Evolutionary conservation across 129 eudicot species (phyloP).

Genomic region (Lactuca sativa): DNA sequence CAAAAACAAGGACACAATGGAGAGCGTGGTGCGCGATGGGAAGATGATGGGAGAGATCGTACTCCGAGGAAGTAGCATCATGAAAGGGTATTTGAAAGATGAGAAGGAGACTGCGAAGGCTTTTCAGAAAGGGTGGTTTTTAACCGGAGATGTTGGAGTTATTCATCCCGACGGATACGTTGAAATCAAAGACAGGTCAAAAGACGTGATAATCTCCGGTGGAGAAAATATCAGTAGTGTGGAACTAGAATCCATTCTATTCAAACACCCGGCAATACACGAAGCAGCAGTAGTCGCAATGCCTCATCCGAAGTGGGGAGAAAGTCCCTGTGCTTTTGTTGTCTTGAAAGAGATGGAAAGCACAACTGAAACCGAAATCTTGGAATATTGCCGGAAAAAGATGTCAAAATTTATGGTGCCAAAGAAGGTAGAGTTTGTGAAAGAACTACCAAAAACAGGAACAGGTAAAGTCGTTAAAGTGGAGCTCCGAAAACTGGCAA

Average conservation of each 20-base stretch:
- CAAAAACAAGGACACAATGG: slow-evolving; percentile 44
- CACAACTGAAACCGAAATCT: slow-evolving; percentile 34
- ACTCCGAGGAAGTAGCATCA: slow-evolving; percentile 44
- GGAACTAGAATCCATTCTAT: slow-evolving; percentile 44
- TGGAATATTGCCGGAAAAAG: slow-evolving; percentile 40
- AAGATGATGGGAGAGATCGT: slow-evolving; percentile 49
- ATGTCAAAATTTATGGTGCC: slow-evolving; percentile 56
- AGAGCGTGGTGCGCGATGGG: slow-evolving; percentile 52
- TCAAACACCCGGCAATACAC: slow-evolving; percentile 43
- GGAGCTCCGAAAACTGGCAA: slow-evolving; percentile 42
- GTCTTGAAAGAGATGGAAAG: slow-evolving; percentile 17
- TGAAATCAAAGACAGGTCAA: slow-evolving; percentile 60
- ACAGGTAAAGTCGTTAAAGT: slow-evolving; percentile 50
- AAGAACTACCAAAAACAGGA: slow-evolving; percentile 55
- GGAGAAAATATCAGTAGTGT: slow-evolving; percentile 68
- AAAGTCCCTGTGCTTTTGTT: slow-evolving; percentile 61
- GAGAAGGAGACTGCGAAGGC: slow-evolving; percentile 42
- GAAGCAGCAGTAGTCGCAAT: slow-evolving; percentile 67
- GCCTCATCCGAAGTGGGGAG: slow-evolving; percentile 61
- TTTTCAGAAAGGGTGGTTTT: slow-evolving; percentile 48
- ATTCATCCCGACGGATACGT: slow-evolving; percentile 58
- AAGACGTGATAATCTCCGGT: slow-evolving; percentile 59
- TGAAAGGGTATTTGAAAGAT: slow-evolving; percentile 59
- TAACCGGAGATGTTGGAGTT: slow-evolving; percentile 58
- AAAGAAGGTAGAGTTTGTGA: slow-evolving; percentile 43